Evolutionary conservation across 2,329 filamentous ascomycete genomes (phyloP).

Genomic region (Teratosphaeriaceae sp.): DNA sequence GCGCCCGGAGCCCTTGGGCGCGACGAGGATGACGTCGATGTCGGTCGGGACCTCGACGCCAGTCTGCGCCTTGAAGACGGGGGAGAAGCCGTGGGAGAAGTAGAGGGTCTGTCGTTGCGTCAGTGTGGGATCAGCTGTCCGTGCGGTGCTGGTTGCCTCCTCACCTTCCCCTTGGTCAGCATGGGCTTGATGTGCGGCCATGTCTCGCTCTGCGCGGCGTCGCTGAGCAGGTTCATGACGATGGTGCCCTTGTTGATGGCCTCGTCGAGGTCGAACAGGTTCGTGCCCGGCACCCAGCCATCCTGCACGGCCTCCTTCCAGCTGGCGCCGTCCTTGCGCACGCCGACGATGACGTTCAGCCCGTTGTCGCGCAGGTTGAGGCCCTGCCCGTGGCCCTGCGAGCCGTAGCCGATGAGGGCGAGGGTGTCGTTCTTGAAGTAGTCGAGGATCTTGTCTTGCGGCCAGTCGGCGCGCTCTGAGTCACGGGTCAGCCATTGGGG

Average conservation of each 20-base stretch:
- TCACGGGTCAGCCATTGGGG: slow-evolving; percentile 20
- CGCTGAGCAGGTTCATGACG: slow-evolving; percentile 98
- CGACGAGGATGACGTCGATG: slow-evolving; percentile 98
- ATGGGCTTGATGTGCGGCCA: slow-evolving; percentile 98
- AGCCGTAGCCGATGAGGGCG: slow-evolving; percentile 97
- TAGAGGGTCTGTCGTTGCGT: slow-evolving; percentile 84
- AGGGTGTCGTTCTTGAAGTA: slow-evolving; percentile 99
- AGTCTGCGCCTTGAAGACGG: slow-evolving; percentile 99
- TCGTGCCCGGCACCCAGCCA: slow-evolving; percentile 97
- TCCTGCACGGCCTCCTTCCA: slow-evolving; percentile 98
- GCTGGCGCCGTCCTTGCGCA: slow-evolving; percentile 95
- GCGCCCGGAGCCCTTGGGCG: slow-evolving; percentile 97
- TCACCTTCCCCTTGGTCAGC: slow-evolving; percentile 95
- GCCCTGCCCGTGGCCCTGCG: slow-evolving; percentile 97
- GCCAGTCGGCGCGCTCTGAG: slow-evolving; percentile 95
- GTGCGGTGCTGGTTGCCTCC: slow-evolving; percentile 20
- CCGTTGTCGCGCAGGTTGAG: slow-evolving; percentile 99
- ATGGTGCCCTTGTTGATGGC: slow-evolving; percentile 90
- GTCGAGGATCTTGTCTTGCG: slow-evolving; percentile 93
- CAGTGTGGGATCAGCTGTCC: slow-evolving; percentile 18
- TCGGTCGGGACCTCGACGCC: slow-evolving; percentile 94
- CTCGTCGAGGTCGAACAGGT: slow-evolving; percentile 97
- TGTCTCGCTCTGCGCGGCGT: slow-evolving; percentile 97
- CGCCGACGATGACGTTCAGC: slow-evolving; percentile 97
- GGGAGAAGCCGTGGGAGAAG: slow-evolving; percentile 99